Percentiles rank a stretch among this genome's conserved stretches.
Evolutionary conservation across 257 asterid genomes (phyloP).

Genomic region (Solanum pennellii): DNA sequence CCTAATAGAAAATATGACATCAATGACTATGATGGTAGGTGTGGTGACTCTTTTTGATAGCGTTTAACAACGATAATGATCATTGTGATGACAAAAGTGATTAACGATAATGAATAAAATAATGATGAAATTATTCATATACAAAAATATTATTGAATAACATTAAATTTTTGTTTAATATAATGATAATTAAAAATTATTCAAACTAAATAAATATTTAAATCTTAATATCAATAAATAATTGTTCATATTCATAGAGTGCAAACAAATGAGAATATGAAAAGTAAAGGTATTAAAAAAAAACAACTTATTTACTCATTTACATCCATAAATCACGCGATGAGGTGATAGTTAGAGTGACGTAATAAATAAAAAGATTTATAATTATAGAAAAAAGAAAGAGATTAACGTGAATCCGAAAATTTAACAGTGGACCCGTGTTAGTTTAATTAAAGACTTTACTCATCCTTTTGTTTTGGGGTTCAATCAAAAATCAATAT

Average conservation of each 20-base stretch:
- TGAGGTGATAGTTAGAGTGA: neutral
- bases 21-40: neutral
- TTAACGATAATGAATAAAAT: too few species aligned
- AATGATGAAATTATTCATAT: neutral
- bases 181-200: too few species aligned
- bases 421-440: neutral
- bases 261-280: neutral
- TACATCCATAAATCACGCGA: neutral
- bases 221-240: neutral
- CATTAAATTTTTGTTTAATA: too few species aligned
- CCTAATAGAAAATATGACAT: neutral
- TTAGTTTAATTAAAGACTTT: neutral
- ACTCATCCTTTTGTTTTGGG: neutral
- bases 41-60: neutral
- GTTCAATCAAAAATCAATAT: neutral
- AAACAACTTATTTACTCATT: neutral
- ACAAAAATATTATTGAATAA: too few species aligned
- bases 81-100: neutral
- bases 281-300: too few species aligned
- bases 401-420: neutral
- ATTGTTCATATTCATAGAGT: neutral
- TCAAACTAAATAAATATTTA: too few species aligned
- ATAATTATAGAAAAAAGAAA: neutral
- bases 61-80: neutral
- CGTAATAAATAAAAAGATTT: neutral